Evolutionary conservation across 1,139 yeast genomes (phyloP).

Genomic region (Pneumocystis canis): DNA sequence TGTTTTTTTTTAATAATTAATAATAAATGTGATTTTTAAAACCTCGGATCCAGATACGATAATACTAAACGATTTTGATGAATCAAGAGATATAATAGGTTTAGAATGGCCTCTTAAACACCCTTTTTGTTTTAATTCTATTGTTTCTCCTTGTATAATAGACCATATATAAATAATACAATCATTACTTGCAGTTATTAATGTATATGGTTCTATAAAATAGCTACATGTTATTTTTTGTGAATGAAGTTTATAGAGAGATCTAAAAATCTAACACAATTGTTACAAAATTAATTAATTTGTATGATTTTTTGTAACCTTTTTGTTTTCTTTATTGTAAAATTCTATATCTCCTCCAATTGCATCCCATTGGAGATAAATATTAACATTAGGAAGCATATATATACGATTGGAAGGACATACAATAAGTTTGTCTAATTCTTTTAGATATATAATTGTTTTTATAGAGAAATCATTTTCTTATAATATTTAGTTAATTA

Average conservation of each 20-base stretch:
- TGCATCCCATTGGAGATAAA: neutral
- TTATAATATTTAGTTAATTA: neutral
- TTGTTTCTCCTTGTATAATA: constrained; percentile 11
- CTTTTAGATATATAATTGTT: neutral
- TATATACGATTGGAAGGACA: neutral
- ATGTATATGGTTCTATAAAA: constrained; percentile 15
- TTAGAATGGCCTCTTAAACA: constrained; percentile 17
- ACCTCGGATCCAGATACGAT: constrained; percentile 17
- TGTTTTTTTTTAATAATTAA: neutral
- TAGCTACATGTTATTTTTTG: constrained; percentile 13
- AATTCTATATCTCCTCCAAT: neutral
- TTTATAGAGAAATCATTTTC: neutral
- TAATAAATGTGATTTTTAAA: neutral
- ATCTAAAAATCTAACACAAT: constrained; percentile 11
- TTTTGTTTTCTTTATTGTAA: neutral
- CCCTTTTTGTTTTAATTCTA: constrained; percentile 13
- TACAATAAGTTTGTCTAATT: neutral
- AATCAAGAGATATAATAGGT: constrained; percentile 15
- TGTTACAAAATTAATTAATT: neutral
- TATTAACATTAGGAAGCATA: neutral
- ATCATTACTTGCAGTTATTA: constrained; percentile 18
- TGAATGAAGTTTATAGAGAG: constrained; percentile 18
- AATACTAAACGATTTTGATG: constrained; percentile 17
- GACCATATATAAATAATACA: constrained; percentile 17
- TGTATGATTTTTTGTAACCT: neutral